Evolutionary conservation across 371 early-diverging fungal genomes (phyloP), one percentile per base, ranked within the genome.

Genomic region (Coemansia sp.): DNA sequence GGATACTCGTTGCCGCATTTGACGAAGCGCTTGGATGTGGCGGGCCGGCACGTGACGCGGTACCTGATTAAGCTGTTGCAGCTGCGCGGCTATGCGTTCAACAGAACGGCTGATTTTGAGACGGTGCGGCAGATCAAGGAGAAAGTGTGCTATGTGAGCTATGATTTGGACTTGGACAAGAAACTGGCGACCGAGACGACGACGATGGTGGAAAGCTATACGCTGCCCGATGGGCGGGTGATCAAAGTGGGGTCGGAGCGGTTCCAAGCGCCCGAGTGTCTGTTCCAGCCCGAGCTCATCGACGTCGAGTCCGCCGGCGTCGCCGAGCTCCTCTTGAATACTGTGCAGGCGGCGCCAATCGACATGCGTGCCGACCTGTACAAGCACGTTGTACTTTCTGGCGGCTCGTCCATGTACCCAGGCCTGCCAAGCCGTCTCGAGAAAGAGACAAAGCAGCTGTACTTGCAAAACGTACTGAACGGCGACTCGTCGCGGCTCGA

Each of bases 91-190:
- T 97, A 97, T 79, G 86, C 95, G 61, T 97, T 99, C 89, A 93
- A 94, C 80, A 99, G 99, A 80, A 94, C 99, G 54, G 99, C 99
- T 67, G 99, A 99, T 82, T 93, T 94, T 82, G 99, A 99, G 93
- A 99, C 99, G 78, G 99, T 98, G 68, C 96, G 99, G 85, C 98
- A 99, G 83, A 98, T 99, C 86, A 99, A 99, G 89, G 99, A 99
- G 84, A 99, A 99, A 91, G 92, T 98, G 64, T 98, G 99, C 87
- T 99, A 99, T 84, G 95, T 99, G 75, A 96, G 99, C 69, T 84
- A 94, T 65, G 96, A 99, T 89, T 98, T 93, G 82, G 98, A 98
- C 79, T 93, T 96, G 82, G 99, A 99, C 84, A 91, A 96, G 90
- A 95, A 94, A 82, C 86, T 98, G 30, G 97, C 97, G 39, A 91